Evolutionary conservation across 2,329 filamentous ascomycete species (phyloP), one percentile per base, ranked within the genome.

Genomic region (Pseudophaeomoniella oleicola): DNA sequence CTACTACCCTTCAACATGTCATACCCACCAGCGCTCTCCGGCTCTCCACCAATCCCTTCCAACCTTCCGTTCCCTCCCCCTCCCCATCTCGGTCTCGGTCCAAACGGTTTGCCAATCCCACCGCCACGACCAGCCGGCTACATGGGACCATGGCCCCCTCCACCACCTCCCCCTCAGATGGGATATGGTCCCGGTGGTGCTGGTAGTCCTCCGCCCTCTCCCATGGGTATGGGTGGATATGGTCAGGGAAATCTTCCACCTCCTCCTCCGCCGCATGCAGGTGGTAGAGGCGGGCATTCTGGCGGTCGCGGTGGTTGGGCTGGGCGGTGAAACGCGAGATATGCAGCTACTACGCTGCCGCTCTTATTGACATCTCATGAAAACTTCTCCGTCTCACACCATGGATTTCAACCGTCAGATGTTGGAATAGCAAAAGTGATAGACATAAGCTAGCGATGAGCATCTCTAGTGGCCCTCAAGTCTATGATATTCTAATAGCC

Each of bases 71-170:
- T 39, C 36, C 30, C 19, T 15, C 35, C 19, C 5, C 32, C 30
- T 11, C 29, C 13, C 5, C 35, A 38, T 6, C 27, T 32, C 29
- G 5, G n/a, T n/a, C 35, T 35, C 16, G 36, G 32, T 12, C 35
- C 37, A n/a, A 17, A 34, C 3, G 34, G 29, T 16, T 18, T 35
- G 13, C 27, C 39, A n/a, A 27, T 36, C 10, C 33, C 37, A 29
- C 38, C 46, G 37, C 39, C 50, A 33, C 37, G 36, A 32, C 44
- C 45, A 31, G 37, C 38, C 14, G 45, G 48, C 38, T 47, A 46
- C 39, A 36, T 41, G 12, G 47, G 46, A 12, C 41, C 41, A 9
- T 36, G 22, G 34, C 34, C 17, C 12, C 17, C 22, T 31, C 34
- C 34, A 5, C 34, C 34, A 35, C 33, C 17, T 35, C 18, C 33